A percentile compares a stretch with the other conserved stretches of the same genome.
Conservation (phyloP, 805 yeast genomes). For the Torulaspora maleeae region DNA sequence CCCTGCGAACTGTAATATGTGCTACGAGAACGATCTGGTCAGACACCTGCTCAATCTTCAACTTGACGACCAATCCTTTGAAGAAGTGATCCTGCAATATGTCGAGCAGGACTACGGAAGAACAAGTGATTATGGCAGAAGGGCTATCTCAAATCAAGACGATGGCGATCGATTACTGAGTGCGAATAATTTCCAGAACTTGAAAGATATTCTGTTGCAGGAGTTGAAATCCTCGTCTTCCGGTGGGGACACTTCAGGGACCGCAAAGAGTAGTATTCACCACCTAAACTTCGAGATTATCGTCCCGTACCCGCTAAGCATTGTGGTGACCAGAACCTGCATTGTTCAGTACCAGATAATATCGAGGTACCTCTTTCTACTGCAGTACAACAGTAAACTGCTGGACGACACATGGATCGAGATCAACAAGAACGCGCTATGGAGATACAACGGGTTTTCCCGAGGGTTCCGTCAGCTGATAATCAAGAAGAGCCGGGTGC, state of each 20-base stretch:
- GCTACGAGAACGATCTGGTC: constrained; percentile 16
- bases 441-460: constrained; percentile 53
- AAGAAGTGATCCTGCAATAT: constrained; percentile 19
- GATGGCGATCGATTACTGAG: constrained; percentile 37
- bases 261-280: constrained; percentile 40
- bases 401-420: constrained; percentile 70
- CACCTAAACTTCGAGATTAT: constrained; percentile 51
- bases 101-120: constrained; percentile 44
- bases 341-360: constrained; percentile 74
- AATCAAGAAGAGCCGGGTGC: constrained; percentile 46
- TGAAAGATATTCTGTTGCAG: constrained; percentile 43
- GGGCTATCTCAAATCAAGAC: constrained; percentile 1
- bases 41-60: constrained; percentile 33
- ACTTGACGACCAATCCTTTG: constrained; percentile 38
- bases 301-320: constrained; percentile 85
- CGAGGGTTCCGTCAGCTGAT: constrained; percentile 50
- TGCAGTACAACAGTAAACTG: constrained; percentile 57
- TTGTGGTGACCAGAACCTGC: constrained; percentile 65
- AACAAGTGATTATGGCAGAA: background rate
- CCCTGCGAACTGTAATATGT: constrained; percentile 5
- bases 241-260: constrained; percentile 11
- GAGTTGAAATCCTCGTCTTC: constrained; percentile 30
- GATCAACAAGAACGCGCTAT: constrained; percentile 51
- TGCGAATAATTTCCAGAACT: constrained; percentile 41
- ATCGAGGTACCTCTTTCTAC: constrained; percentile 61